phyloP scores from a whole-genome alignment of 2,329 filamentous ascomycete species.

The Fusarium coffeatum region DNA sequence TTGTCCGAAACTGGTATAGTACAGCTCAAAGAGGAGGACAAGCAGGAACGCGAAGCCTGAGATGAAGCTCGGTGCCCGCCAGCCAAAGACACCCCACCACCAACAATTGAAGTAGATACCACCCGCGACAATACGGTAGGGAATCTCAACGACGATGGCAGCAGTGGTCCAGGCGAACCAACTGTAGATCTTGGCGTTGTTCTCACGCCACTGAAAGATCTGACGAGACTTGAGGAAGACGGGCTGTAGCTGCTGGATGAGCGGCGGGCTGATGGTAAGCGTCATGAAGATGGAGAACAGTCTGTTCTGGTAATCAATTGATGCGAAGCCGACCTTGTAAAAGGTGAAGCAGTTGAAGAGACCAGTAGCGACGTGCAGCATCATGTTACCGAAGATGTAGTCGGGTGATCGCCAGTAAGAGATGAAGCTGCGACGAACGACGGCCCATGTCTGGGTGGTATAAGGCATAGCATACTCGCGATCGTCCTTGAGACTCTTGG shows the following conservation, averaged over 20 bases:
- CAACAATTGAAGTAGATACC: constrained; percentile 64
- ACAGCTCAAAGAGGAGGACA: constrained; percentile 74
- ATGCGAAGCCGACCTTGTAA: constrained; percentile 67
- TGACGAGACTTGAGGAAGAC: constrained; percentile 73
- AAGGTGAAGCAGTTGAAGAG: constrained; percentile 80
- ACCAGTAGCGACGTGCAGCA: constrained; percentile 70
- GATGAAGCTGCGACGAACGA: constrained; percentile 68
- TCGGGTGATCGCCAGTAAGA: constrained; percentile 74
- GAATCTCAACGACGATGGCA: constrained; percentile 75
- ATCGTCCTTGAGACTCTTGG: constrained; percentile 58
- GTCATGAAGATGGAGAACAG: constrained; percentile 84
- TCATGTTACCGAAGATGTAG: constrained; percentile 71
- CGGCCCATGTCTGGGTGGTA: constrained; percentile 62
- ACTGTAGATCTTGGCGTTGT: constrained; percentile 82
- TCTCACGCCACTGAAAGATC: constrained; percentile 78
- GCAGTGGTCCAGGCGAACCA: constrained; percentile 78
- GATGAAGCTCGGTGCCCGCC: constrained; percentile 63
- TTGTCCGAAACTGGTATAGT: constrained; percentile 73
- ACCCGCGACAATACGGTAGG: constrained; percentile 74
- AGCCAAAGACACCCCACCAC: constrained; percentile 66
- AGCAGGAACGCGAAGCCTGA: constrained; percentile 72
- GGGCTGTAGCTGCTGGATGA: constrained; percentile 83
- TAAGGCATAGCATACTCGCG: constrained; percentile 73
- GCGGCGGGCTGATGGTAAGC: constrained; percentile 76
- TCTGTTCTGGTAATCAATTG: constrained; percentile 74